Evolutionary conservation across 108 stramenopile genomes (phyloP).

Genomic region (Schizochytrium sp.): DNA sequence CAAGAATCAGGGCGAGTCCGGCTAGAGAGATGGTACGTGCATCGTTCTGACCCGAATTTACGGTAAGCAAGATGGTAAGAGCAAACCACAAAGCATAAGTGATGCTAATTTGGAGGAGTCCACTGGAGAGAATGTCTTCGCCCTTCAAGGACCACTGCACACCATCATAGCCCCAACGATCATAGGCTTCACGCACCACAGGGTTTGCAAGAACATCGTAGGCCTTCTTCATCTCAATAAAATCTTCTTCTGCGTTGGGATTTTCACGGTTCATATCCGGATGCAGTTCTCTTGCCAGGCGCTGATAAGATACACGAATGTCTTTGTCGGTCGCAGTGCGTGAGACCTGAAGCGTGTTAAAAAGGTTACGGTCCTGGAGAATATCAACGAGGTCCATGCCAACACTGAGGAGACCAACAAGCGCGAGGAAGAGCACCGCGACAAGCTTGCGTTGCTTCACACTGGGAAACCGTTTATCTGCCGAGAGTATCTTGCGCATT

Average conservation of each 20-base stretch:
- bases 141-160: conserved; percentile 62
- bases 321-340: conserved; percentile 12
- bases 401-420: conserved; percentile 26
- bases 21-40: conserved; percentile 47
- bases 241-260: conserved; percentile 88
- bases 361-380: conserved; percentile 17
- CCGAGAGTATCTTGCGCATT: not conserved
- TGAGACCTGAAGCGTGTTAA: not conserved
- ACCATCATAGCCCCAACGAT: conserved; percentile 94
- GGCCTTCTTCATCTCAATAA: conserved; percentile 87
- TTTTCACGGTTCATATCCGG: conserved; percentile 41
- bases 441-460: not conserved
- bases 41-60: not conserved
- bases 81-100: conserved; percentile 38
- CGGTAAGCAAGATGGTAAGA: conserved; percentile 51
- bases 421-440: conserved; percentile 25
- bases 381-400: conserved; percentile 17
- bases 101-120: conserved; percentile 34
- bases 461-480: conserved; percentile 6
- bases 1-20: conserved; percentile 11
- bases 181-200: conserved; percentile 93
- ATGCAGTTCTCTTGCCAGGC: conserved; percentile 27
- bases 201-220: conserved; percentile 95
- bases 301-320: conserved; percentile 23
- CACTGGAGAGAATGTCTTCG: conserved; percentile 19